These are phyloP conservation scores for Xylaria multiplex DNA, from an alignment of 2,329 filamentous ascomycete species.

Conservation along the genomic window DNA sequence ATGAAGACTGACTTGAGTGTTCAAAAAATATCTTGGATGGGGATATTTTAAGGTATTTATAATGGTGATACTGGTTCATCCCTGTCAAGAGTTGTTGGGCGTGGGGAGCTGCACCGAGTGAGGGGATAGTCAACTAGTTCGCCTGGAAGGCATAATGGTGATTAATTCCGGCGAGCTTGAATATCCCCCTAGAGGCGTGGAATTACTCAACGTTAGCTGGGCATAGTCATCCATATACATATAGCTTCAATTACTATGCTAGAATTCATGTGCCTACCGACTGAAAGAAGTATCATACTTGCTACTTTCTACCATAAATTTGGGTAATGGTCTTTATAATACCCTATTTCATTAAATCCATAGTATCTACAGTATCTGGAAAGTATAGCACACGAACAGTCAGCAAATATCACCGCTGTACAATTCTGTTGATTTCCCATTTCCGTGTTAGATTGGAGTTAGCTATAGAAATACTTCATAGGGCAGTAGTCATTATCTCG, in stretches of 20 bases:
- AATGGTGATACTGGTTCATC: not conserved
- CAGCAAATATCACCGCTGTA: too few species aligned
- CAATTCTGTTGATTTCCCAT: too few species aligned
- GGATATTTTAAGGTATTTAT: constrained; percentile 14
- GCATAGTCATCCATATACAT: not conserved
- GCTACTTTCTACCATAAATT: not conserved
- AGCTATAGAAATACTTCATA: not conserved
- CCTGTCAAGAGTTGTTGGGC: not conserved
- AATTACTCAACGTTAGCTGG: not conserved
- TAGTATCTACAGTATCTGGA: not conserved
- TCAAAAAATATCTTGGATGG: not conserved
- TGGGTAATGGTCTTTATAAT: not conserved
- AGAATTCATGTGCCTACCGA: not conserved
- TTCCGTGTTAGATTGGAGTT: not conserved
- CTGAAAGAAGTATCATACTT: not conserved
- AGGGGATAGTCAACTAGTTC: not conserved
- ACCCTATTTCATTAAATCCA: not conserved
- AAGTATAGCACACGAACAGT: too few species aligned
- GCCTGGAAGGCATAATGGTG: not conserved
- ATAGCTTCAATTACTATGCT: not conserved
- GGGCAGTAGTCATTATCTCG: not conserved
- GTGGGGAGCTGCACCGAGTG: not conserved
- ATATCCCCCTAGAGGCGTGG: not conserved
- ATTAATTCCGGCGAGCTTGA: not conserved
- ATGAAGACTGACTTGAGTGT: not conserved